phyloP scores from a whole-genome alignment of 345 rosid species.

The Bruguiera sexangula region DNA sequence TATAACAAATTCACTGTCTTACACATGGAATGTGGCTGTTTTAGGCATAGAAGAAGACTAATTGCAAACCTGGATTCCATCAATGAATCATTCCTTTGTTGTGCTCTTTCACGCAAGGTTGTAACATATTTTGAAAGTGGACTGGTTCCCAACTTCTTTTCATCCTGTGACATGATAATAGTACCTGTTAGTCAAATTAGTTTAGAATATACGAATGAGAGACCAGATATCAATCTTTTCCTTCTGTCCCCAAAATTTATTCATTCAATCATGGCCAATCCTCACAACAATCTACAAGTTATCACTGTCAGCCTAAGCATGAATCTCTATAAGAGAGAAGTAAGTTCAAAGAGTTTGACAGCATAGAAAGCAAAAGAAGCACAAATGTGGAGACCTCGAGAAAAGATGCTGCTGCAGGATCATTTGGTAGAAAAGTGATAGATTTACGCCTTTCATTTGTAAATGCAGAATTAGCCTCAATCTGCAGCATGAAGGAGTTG shows the following conservation, averaged over 20 bases:
- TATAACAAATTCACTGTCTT: slow-evolving; percentile 7
- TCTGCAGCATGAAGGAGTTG: slow-evolving; percentile 30
- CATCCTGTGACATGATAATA: slow-evolving; percentile 44
- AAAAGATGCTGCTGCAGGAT: slow-evolving; percentile 57
- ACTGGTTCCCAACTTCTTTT: slow-evolving; percentile 57
- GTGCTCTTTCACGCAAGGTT: slow-evolving; percentile 55
- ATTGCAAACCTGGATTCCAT: slow-evolving; percentile 70
- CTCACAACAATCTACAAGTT: background rate
- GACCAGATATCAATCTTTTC: background rate
- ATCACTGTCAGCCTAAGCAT: background rate
- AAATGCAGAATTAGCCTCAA: slow-evolving; percentile 62
- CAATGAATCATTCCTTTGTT: slow-evolving; percentile 63
- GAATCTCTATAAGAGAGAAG: background rate
- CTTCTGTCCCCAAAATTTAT: background rate
- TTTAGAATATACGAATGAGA: background rate
- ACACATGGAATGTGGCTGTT: background rate
- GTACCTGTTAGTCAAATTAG: background rate
- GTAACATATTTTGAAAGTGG: slow-evolving; percentile 61
- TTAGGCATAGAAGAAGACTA: background rate
- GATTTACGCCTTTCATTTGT: slow-evolving; percentile 58
- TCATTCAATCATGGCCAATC: background rate
- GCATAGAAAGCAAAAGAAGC: background rate
- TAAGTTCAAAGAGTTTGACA: background rate
- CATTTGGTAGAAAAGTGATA: slow-evolving; percentile 62
- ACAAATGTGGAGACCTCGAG: slow-evolving; percentile 45